Conservation (phyloP, 2,329 filamentous ascomycete species). For the Tolypocladium paradoxum region DNA sequence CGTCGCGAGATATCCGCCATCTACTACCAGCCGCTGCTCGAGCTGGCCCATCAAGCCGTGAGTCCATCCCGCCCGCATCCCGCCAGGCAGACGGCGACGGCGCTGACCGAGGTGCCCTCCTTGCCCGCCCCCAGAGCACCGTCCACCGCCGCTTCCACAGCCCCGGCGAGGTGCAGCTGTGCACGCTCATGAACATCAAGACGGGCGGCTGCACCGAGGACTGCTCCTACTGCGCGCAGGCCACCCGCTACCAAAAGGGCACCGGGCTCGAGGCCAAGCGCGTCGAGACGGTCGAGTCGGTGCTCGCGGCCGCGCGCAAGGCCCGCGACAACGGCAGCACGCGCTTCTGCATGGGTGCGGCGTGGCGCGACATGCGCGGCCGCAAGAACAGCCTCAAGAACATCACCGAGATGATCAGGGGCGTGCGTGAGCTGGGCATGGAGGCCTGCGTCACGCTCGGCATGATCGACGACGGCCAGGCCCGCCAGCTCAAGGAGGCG, state of each 20-base stretch:
- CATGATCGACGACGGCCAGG: conserved; percentile 78
- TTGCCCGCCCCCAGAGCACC: conserved; percentile 52
- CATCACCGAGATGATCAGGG: conserved; percentile 76
- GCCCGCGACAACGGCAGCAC: conserved; percentile 80
- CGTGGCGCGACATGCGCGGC: conserved; percentile 89
- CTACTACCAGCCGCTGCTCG: conserved; percentile 72
- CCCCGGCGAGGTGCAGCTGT: conserved; percentile 77
- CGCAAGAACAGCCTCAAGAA: conserved; percentile 75
- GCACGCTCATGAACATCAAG: conserved; percentile 95
- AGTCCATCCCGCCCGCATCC: conserved; percentile 12
- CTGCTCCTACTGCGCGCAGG: conserved; percentile 88
- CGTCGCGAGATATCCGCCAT: conserved; percentile 71
- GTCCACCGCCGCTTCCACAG: conserved; percentile 81
- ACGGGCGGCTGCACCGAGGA: conserved; percentile 87
- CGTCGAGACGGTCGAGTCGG: conserved; percentile 68
- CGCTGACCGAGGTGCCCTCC: conserved; percentile 4
- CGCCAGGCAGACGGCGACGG: not conserved
- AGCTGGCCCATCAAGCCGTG: conserved; percentile 66
- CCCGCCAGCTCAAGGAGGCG: conserved; percentile 69
- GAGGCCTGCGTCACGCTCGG: conserved; percentile 89
- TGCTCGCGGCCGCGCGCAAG: conserved; percentile 64
- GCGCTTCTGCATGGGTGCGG: conserved; percentile 90
- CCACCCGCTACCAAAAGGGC: conserved; percentile 65
- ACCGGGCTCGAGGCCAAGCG: conserved; percentile 72
- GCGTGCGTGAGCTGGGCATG: conserved; percentile 73